phyloP scores from a whole-genome alignment of 345 rosid species.

The Turnera subulata region DNA sequence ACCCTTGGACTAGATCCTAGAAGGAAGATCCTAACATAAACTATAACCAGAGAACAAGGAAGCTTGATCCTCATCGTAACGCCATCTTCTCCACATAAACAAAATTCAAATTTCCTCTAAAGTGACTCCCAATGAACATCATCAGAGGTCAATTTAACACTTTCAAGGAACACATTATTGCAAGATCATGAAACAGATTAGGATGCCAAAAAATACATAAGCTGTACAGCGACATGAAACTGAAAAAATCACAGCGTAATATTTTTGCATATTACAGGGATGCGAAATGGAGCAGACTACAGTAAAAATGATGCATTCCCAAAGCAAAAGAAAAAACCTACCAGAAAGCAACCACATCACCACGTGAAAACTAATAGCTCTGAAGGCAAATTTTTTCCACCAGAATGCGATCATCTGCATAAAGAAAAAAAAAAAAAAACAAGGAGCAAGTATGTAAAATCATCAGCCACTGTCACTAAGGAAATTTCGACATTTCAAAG shows the following conservation, averaged over 20 bases:
- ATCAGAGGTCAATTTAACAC: not conserved
- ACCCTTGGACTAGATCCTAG: too few relatives aligned
- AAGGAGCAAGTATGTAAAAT: slow-evolving; percentile 14
- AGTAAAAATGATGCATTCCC: not conserved
- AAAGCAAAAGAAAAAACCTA: slow-evolving; percentile 25
- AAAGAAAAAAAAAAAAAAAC: slow-evolving; percentile 16
- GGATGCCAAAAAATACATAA: not conserved
- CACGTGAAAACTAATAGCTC: slow-evolving; percentile 71
- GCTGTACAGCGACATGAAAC: not conserved
- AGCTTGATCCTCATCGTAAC: not conserved
- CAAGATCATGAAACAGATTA: not conserved
- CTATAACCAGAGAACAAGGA: not conserved
- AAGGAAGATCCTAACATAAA: too few relatives aligned
- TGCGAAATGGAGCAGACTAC: not conserved
- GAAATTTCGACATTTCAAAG: not conserved
- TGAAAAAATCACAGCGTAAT: slow-evolving; percentile 2
- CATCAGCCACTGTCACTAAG: slow-evolving; percentile 5
- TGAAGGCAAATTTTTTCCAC: slow-evolving; percentile 71
- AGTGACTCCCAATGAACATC: not conserved
- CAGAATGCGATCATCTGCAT: slow-evolving; percentile 77
- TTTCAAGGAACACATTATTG: too few relatives aligned
- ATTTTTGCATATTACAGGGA: not conserved
- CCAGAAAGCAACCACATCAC: slow-evolving; percentile 78
- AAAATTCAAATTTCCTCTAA: not conserved
- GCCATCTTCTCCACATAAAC: not conserved